Conservation (phyloP, 176 grass and related monocot genomes). For the Pharus latifolius region DNA sequence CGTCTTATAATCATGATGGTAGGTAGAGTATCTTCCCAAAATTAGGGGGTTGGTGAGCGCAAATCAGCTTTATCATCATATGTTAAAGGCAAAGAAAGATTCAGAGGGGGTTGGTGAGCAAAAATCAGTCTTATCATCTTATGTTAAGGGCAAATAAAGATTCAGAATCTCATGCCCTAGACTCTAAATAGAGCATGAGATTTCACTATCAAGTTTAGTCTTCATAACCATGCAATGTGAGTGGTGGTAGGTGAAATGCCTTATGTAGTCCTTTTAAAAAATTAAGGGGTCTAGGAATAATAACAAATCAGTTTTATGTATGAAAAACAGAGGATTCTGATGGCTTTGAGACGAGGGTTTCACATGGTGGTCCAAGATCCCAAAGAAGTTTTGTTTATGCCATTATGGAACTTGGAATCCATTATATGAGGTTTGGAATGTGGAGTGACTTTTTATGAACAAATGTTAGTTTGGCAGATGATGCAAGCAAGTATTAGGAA, state of each 20-base stretch:
- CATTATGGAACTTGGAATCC: constrained; percentile 5
- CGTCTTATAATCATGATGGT: background rate
- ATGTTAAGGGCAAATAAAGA: background rate
- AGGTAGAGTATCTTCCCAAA: background rate
- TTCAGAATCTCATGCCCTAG: background rate
- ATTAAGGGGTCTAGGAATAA: no score
- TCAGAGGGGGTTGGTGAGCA: background rate
- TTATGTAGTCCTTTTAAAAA: no score
- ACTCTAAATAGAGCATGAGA: background rate
- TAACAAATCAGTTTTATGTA: no score
- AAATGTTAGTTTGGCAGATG: background rate
- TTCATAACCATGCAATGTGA: background rate
- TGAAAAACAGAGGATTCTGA: background rate
- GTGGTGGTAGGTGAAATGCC: background rate
- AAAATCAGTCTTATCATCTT: no score
- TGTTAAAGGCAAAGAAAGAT: background rate
- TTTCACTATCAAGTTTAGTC: background rate
- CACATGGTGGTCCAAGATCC: constrained; percentile 21
- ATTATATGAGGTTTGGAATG: background rate
- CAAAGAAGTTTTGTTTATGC: background rate
- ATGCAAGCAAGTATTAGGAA: background rate
- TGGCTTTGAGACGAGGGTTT: background rate
- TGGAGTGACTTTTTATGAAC: constrained; percentile 4
- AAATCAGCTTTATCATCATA: no score
- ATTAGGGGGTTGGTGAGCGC: background rate